Conservation (phyloP, 225 moss, liverwort and hornwort species). For the Antitrichia curtipendula region DNA sequence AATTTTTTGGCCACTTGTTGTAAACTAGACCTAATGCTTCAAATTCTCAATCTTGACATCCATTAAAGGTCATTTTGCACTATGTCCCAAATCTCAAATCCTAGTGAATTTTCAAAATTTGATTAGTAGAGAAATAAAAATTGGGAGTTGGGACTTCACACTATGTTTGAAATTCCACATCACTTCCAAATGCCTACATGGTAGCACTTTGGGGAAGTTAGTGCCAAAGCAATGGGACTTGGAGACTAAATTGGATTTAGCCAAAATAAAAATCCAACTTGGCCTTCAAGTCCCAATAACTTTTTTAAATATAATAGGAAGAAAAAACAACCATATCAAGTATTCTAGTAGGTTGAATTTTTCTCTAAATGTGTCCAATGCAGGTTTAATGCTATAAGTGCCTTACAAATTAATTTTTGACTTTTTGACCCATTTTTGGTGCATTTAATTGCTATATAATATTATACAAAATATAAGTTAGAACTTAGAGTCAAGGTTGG, state of each 20-base stretch:
- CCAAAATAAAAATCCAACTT: neutral
- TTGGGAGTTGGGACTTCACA: accelerated
- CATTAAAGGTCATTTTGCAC: accelerated
- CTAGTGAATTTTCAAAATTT: accelerated
- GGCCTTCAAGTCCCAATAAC: accelerated
- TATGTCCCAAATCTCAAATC: neutral
- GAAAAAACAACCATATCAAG: neutral
- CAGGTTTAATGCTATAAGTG: too few species aligned
- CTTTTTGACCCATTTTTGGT: too few species aligned
- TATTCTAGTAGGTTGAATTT: accelerated
- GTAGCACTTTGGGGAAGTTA: accelerated
- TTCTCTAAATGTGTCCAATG: too few species aligned
- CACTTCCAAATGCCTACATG: neutral
- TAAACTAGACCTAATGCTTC: neutral
- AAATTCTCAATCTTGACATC: accelerated
- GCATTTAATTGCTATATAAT: too few species aligned
- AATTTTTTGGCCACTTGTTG: accelerated
- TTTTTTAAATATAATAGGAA: neutral
- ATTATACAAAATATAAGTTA: too few species aligned
- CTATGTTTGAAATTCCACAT: accelerated
- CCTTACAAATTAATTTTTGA: too few species aligned
- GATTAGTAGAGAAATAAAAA: accelerated
- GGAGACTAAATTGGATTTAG: neutral
- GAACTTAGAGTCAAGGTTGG: too few species aligned
- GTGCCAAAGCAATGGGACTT: too few species aligned